Base-by-base conservation (phyloP, 306 rosid species). In the Ormosia emarginata region DNA sequence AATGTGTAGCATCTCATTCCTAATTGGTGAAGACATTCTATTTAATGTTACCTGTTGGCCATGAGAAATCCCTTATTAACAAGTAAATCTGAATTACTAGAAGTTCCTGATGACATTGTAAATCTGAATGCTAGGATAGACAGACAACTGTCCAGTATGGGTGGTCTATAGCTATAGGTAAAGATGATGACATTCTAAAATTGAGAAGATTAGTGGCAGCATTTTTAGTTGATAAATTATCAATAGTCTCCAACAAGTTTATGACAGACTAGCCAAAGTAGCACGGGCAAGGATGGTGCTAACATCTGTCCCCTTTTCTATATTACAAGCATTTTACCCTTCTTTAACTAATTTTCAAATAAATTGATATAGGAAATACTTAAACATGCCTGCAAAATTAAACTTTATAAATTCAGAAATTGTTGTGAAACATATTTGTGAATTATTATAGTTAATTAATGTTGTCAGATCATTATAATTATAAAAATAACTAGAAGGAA, bases 241-340 rank as follows among this genome's bases (percentile, higher is more conserved):
- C n/a, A 33, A 32, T 6, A 8, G 36, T 55, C 58, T 57, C 33
- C 63, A 17, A 75, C 40, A 44, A 32, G 18, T 79, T 72, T 66
- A 66, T 81, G 46, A 49, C 52, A 64, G 29, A 2, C n/a, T 50
- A 13, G 57, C 17, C 8, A 13, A 14, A 50, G 57, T 50, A 50
- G 57, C 57, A 32, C 17, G 14, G 52, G 32, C 75, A 53, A 81
- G 41, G 49, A 53, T 13, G 43, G 40, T 39, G 49, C 84, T 57
- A 74, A 74, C 3, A 44, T 18, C 55, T 67, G 70, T 44, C 32
- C n/a, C 71, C 65, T 67, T 74, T 66, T 65, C 53, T 66, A 56
- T 43, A 41, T 24, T 36, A 53, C 62, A 64, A 73, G 2, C 67
- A 81, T 53, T 81, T 67, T 76, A 53, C 43, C 57, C 75, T 43